phyloP scores from a whole-genome alignment of 345 rosid species.

The Conringia planisiliqua region DNA sequence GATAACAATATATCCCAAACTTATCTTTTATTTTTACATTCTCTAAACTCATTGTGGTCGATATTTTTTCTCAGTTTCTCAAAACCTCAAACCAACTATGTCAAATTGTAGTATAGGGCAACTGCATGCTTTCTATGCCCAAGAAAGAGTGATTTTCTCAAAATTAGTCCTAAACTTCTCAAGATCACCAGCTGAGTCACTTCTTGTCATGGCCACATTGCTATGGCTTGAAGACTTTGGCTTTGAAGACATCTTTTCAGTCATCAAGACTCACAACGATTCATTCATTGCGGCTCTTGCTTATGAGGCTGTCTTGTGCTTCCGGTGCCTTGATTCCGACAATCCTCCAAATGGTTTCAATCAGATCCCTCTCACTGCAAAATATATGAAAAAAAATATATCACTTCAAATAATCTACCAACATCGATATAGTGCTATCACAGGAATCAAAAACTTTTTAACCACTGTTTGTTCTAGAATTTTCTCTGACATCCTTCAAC shows the following conservation, averaged over 20 bases:
- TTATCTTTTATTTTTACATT: not conserved
- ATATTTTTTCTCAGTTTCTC: not conserved
- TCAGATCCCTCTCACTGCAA: not conserved
- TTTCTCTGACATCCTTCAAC: not conserved
- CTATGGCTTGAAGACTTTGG: constrained; percentile 44
- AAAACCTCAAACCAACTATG: constrained; percentile 4
- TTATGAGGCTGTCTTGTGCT: constrained; percentile 29
- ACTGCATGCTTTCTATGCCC: constrained; percentile 25
- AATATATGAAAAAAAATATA: not conserved
- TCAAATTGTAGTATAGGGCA: not conserved
- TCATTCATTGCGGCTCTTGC: constrained; percentile 18
- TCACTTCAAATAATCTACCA: not conserved
- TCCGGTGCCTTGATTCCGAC: constrained; percentile 8
- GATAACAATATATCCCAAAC: too few species aligned
- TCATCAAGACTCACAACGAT: constrained; percentile 2
- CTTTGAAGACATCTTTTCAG: constrained; percentile 22
- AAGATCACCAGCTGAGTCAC: constrained; percentile 36
- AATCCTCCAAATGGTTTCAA: not conserved
- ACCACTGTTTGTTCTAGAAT: not conserved
- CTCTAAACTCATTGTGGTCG: not conserved
- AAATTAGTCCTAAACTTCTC: constrained; percentile 25
- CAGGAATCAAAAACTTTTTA: not conserved
- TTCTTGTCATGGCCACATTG: constrained; percentile 44
- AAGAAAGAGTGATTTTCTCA: constrained; percentile 35
- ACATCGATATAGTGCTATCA: not conserved